Evolutionary conservation across 306 rosid species (phyloP).

Genomic region (Gleditsia sinensis): DNA sequence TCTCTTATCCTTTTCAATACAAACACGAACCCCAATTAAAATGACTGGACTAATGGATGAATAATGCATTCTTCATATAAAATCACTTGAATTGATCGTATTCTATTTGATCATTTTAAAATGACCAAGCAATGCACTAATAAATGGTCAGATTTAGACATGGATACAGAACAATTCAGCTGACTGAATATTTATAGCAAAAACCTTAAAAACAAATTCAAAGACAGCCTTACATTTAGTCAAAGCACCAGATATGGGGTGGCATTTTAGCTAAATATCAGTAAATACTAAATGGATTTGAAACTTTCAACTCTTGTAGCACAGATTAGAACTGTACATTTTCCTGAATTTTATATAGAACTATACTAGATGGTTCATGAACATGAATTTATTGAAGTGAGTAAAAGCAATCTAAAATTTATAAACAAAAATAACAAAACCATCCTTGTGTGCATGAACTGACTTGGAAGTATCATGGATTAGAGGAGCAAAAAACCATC

Average conservation of each 20-base stretch:
- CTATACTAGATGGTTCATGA: slow-evolving; percentile 16
- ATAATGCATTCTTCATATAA: no score
- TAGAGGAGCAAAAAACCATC: slow-evolving; percentile 82
- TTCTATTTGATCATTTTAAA: no score
- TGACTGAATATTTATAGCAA: background rate
- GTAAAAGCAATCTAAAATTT: background rate
- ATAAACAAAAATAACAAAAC: slow-evolving; percentile 20
- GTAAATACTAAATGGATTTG: background rate
- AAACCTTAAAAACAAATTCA: background rate
- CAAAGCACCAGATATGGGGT: slow-evolving; percentile 19
- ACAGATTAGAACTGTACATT: background rate
- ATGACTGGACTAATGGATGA: no score
- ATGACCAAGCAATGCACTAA: background rate
- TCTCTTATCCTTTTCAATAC: no score
- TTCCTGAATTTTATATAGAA: slow-evolving; percentile 4
- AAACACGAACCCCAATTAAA: no score
- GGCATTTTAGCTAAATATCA: background rate
- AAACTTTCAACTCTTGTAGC: background rate
- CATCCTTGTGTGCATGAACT: slow-evolving; percentile 40
- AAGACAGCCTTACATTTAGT: no score
- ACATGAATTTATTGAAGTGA: slow-evolving; percentile 1
- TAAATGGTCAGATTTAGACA: background rate
- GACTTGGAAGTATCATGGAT: slow-evolving; percentile 68
- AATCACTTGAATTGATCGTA: no score
- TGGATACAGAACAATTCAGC: background rate